Conservation (phyloP, 257 asterid species). For the Petunia secreta region DNA sequence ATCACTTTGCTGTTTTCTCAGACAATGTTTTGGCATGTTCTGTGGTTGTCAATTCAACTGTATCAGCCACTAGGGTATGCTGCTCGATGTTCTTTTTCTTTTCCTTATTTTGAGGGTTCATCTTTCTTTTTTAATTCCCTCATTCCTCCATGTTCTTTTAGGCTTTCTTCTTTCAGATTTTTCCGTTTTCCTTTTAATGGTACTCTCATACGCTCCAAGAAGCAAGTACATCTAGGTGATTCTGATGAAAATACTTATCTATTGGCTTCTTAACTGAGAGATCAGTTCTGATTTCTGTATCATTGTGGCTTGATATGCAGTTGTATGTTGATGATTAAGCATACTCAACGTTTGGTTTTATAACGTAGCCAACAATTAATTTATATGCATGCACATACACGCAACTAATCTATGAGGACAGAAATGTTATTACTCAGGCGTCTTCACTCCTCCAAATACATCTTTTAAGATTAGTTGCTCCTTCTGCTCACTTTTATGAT, state of each 20-base stretch:
- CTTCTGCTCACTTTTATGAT: not conserved
- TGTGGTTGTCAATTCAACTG: conserved; percentile 88
- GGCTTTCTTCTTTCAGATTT: not conserved
- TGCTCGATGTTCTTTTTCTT: conserved; percentile 22
- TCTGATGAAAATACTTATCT: not conserved
- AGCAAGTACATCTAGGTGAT: not conserved
- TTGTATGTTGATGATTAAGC: not conserved
- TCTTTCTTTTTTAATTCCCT: not conserved
- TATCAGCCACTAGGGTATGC: conserved; percentile 72
- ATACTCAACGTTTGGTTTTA: not conserved
- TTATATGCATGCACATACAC: not conserved
- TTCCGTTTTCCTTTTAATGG: not conserved
- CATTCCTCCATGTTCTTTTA: not conserved
- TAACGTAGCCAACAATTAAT: no score
- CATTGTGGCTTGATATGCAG: not conserved
- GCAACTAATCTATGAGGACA: not conserved
- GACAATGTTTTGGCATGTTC: conserved; percentile 91
- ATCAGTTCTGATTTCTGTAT: not conserved
- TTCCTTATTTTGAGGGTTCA: conserved; percentile 1
- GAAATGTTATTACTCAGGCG: not conserved
- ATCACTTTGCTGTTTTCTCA: conserved; percentile 86
- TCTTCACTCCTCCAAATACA: not conserved
- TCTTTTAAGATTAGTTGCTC: not conserved
- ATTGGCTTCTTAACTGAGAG: not conserved
- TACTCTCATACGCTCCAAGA: not conserved